A percentile compares a stretch with the other conserved stretches of the same genome.
Evolutionary conservation across 1,139 yeast genomes (phyloP).

Genomic region (Sugiyamaella castrensis): DNA sequence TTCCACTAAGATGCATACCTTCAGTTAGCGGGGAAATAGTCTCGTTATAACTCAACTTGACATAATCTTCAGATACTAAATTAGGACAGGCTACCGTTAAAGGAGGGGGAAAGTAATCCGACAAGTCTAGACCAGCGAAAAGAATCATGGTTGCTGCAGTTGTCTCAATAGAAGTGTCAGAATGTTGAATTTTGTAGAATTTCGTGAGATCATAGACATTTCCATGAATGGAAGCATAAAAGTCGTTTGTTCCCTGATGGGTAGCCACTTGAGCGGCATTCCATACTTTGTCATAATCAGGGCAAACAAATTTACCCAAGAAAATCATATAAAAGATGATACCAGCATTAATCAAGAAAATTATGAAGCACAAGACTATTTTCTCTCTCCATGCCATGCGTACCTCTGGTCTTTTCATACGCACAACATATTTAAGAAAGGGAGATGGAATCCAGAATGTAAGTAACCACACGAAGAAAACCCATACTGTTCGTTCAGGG

Average conservation of each 20-base stretch:
- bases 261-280: slow-evolving; percentile 35
- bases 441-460: slow-evolving; percentile 44
- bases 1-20: slow-evolving; percentile 38
- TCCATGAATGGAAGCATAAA: slow-evolving; percentile 41
- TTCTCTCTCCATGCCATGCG: slow-evolving; percentile 45
- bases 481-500: slow-evolving; percentile 38
- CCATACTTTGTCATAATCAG: slow-evolving; percentile 44
- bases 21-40: slow-evolving; percentile 30
- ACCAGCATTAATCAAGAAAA: slow-evolving; percentile 36
- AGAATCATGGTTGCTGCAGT: slow-evolving; percentile 34
- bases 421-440: slow-evolving; percentile 33
- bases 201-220: slow-evolving; percentile 42
- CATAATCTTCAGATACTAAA: slow-evolving; percentile 35
- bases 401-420: slow-evolving; percentile 41
- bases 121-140: slow-evolving; percentile 41
- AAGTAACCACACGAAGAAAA: slow-evolving; percentile 38
- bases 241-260: slow-evolving; percentile 40
- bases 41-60: slow-evolving; percentile 33
- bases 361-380: slow-evolving; percentile 37
- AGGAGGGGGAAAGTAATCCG: slow-evolving; percentile 44
- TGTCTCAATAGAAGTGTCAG: slow-evolving; percentile 38
- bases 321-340: slow-evolving; percentile 44
- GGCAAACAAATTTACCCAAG: slow-evolving; percentile 40
- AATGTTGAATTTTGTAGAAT: slow-evolving; percentile 41
- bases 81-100: slow-evolving; percentile 41